Conservation (phyloP, 2,329 filamentous ascomycete species). For the Diplodia seriata region DNA sequence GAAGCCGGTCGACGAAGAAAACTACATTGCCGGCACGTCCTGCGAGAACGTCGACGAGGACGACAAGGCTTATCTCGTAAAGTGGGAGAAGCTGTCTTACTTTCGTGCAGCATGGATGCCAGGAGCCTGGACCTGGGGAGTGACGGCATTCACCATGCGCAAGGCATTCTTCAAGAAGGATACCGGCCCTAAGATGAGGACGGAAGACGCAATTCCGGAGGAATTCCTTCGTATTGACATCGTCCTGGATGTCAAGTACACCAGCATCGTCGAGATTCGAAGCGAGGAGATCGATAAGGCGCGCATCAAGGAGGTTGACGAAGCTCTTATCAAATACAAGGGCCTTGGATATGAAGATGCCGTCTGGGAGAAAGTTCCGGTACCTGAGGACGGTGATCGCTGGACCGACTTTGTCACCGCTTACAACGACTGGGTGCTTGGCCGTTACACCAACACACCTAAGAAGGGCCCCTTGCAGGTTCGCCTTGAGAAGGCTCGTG, state of each 20-base stretch:
- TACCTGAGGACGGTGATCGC: slow-evolving; percentile 66
- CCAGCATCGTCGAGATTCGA: slow-evolving; percentile 62
- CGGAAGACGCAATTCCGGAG: slow-evolving; percentile 82
- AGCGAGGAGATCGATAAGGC: slow-evolving; percentile 74
- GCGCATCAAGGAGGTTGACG: slow-evolving; percentile 73
- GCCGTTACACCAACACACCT: slow-evolving; percentile 73
- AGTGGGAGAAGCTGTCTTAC: slow-evolving; percentile 84
- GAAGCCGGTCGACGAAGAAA: slow-evolving; percentile 71
- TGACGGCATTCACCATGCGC: slow-evolving; percentile 68
- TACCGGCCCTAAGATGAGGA: slow-evolving; percentile 70
- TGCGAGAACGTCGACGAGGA: slow-evolving; percentile 70
- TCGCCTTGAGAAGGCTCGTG: slow-evolving; percentile 72
- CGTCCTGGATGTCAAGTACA: slow-evolving; percentile 80
- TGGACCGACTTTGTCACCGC: slow-evolving; percentile 83
- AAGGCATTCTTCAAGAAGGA: slow-evolving; percentile 77
- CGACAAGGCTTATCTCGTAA: slow-evolving; percentile 89
- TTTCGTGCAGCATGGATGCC: slow-evolving; percentile 85
- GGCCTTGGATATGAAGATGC: slow-evolving; percentile 89
- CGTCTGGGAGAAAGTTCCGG: slow-evolving; percentile 86
- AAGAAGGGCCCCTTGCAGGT: slow-evolving; percentile 64
- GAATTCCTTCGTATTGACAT: slow-evolving; percentile 87
- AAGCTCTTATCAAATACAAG: slow-evolving; percentile 87
- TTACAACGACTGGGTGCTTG: slow-evolving; percentile 84
- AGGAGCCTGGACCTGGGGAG: slow-evolving; percentile 85
- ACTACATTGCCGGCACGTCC: slow-evolving; percentile 60